Evolutionary conservation across 306 rosid genomes (phyloP), one percentile per base, ranked within the genome.

Genomic region (Acacia acuminata): DNA sequence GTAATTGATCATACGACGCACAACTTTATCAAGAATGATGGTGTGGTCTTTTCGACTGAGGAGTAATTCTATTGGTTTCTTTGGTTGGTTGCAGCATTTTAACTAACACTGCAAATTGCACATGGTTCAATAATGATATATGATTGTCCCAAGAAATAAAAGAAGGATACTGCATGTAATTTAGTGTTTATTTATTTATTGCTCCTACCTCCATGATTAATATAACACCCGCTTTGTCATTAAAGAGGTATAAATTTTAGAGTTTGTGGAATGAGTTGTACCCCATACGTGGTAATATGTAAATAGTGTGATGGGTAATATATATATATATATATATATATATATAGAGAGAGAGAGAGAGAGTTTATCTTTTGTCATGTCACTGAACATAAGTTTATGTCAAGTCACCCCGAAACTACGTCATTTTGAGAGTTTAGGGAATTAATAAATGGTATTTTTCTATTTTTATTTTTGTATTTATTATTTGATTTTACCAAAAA

Each of bases 1-100:
- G 93, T 70, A 80, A 87, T 89, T 86, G 98, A 92, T 84, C 91
- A 87, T 77, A 88, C 98, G 7, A 2, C 87, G 15, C 94, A 94
- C 88, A 2, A 69, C 89, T 92, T 92, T 34, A 55, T 30, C 73
- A 44, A 82, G 85, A 27, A 83, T 34, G 61, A 90, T 22, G 91
- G 91, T 40, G 90, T 89, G 81, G 0, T 58, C 48, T 94, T 94
- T 81, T 43, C 76, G 50, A 88, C 92, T 27, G 89, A 88, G 10
- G 96, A 92, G 43, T 63, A 14, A 63, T 63, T 63, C 20, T 65
- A 47, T 45, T 27, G 76, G 53, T 74, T 73, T 63, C 7, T 43
- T 60, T 43, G 16, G 43, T 60, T 66, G 65, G 38, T 85, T 71
- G 15, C 81, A 13, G 55, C 68, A 60, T 82, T 70, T 82, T 65